Conservation (phyloP, 352 stramenopile species). For the Phytophthora podocarpi region DNA sequence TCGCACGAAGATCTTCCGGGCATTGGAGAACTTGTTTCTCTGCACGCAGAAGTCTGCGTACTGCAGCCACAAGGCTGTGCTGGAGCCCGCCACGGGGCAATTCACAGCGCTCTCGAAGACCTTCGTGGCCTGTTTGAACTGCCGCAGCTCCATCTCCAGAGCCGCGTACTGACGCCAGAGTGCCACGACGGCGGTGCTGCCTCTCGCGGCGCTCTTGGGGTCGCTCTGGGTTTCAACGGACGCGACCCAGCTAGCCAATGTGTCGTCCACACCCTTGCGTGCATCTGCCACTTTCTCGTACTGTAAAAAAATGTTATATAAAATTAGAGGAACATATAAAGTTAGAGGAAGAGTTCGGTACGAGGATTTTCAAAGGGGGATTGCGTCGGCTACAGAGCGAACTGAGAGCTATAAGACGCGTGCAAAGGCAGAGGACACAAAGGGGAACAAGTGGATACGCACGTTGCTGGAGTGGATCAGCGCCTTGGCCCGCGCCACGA, state of each 20-base stretch:
- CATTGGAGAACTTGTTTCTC: constrained; percentile 76
- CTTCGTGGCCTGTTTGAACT: constrained; percentile 87
- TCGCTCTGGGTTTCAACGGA: constrained; percentile 16
- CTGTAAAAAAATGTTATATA: constrained; percentile 33
- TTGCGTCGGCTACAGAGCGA: constrained; percentile 11
- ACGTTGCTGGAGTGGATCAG: constrained; percentile 82
- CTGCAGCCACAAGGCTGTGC: constrained; percentile 56
- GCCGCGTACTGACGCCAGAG: constrained; percentile 69
- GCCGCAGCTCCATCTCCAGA: constrained; percentile 77
- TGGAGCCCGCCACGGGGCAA: constrained; percentile 50
- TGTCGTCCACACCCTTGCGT: constrained; percentile 54
- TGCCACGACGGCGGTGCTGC: constrained; percentile 42
- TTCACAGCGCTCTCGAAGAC: constrained; percentile 69
- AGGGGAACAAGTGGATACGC: constrained; percentile 30
- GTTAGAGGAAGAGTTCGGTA: not conserved
- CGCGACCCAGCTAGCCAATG: constrained; percentile 49
- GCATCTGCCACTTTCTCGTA: constrained; percentile 76
- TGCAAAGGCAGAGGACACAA: not conserved
- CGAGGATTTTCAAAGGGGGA: not conserved
- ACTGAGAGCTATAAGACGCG: not conserved
- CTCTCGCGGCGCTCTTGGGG: constrained; percentile 1
- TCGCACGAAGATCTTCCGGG: constrained; percentile 74
- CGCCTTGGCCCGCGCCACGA: constrained; percentile 68
- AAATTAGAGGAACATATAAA: constrained; percentile 2
- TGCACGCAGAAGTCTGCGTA: constrained; percentile 80